Conservation (phyloP, 805 yeast genomes). For the Candida stauntonica region DNA sequence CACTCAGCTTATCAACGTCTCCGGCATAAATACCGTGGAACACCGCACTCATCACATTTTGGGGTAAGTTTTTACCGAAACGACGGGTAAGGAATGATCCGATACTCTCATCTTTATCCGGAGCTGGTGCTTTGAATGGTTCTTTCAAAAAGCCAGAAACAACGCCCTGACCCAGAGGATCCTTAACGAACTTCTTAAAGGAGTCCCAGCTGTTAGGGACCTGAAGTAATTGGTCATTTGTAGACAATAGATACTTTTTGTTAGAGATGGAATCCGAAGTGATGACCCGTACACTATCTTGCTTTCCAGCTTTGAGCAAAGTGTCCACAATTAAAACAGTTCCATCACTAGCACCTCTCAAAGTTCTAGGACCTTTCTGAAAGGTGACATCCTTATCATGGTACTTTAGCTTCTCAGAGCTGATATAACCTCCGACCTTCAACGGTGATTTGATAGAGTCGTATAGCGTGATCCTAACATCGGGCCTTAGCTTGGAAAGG, state of each 20-base stretch:
- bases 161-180: slow-evolving; percentile 43
- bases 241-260: slow-evolving; percentile 58
- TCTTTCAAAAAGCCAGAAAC: slow-evolving; percentile 45
- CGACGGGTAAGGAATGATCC: slow-evolving; percentile 63
- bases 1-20: slow-evolving; percentile 65
- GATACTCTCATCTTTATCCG: slow-evolving; percentile 62
- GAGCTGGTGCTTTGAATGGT: slow-evolving; percentile 35
- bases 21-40: slow-evolving; percentile 91
- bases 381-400: slow-evolving; percentile 31
- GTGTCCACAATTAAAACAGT: slow-evolving; percentile 63
- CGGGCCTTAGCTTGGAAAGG: slow-evolving; percentile 70
- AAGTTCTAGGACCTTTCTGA: slow-evolving; percentile 90
- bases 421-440: slow-evolving; percentile 78
- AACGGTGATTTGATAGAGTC: slow-evolving; percentile 53
- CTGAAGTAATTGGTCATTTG: slow-evolving; percentile 41
- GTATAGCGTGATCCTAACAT: slow-evolving; percentile 55
- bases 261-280: slow-evolving; percentile 58
- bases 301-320: slow-evolving; percentile 40
- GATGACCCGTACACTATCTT: slow-evolving; percentile 54
- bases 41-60: slow-evolving; percentile 71
- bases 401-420: slow-evolving; percentile 40
- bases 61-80: slow-evolving; percentile 50
- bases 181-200: slow-evolving; percentile 32
- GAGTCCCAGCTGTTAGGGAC: slow-evolving; percentile 44
- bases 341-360: slow-evolving; percentile 81